Evolutionary conservation across 2,329 filamentous ascomycete genomes (phyloP), one percentile per base, ranked within the genome.

Genomic region (Trichoderma oligosporum): DNA sequence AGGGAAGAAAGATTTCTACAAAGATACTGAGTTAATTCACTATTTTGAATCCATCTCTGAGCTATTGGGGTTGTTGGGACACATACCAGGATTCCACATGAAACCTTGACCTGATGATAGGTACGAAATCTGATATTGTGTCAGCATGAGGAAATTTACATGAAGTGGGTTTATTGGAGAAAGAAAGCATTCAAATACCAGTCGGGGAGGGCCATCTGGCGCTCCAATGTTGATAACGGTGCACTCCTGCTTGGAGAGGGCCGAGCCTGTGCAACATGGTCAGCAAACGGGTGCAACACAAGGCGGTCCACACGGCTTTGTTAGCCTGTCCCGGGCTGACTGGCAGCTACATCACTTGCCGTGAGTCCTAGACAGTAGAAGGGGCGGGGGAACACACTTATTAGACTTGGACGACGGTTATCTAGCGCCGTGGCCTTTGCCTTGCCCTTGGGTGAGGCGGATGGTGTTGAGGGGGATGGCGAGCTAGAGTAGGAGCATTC

Each of bases 161-260:
- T 3, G 2, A 25, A 18, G 11, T 9, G n/a, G 18, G 14, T 22
- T 5, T 6, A 46, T 8, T 11, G 7, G 14, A 39, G 18, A n/a
- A 24, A 14, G 25, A 12, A 7, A 36, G 24, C 7, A 4, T 18
- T 5, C 8, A 25, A 27, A 25, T 74, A 91, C 87, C 74, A 92
- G 76, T 55, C 87, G 80, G 62, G 86, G 85, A 61, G 84, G 82
- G n/a, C 84, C 86, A 62, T 91, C 87, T 22, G 84, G 83, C 61
- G 88, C 82, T 39, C 86, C 88, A 63, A 93, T 84, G 69, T 91
- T 89, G 70, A 92, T 84, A 45, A 91, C 87, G n/a, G 86, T 91
- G 67, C 87, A 87, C 72, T 91, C 87, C 64, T 88, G 82, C 70
- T 88, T 85, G 42, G 84, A 84, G 60, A 92, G 78, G 16, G 87